A percentile compares a stretch with the other conserved stretches of the same genome.
Conservation (phyloP, 179 eudicot species). For the Sideroxylon spinosum region DNA sequence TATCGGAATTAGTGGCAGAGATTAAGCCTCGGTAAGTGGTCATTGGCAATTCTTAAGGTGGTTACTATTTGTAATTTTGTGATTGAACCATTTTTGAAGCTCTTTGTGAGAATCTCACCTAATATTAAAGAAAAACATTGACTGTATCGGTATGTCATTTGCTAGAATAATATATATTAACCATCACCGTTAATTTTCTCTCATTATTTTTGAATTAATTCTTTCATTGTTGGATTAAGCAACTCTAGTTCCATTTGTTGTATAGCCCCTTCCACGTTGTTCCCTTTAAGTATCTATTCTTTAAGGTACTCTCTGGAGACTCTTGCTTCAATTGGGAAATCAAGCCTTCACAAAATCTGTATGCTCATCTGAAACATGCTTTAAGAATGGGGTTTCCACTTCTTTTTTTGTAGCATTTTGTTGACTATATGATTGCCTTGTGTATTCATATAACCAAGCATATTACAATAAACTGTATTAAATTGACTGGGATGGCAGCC, state of each 20-base stretch:
- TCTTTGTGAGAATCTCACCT: background rate
- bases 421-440: background rate
- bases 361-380: background rate
- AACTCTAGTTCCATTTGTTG: background rate
- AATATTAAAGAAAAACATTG: no score
- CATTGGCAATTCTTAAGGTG: background rate
- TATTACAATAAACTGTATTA: background rate
- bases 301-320: background rate
- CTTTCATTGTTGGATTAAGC: background rate
- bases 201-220: background rate
- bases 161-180: background rate
- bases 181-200: background rate
- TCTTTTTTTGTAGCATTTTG: background rate
- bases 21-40: conserved; percentile 86
- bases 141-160: background rate
- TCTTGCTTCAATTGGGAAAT: conserved; percentile 6
- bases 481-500: conserved; percentile 1
- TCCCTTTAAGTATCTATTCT: background rate
- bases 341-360: background rate
- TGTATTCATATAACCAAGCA: background rate
- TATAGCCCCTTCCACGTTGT: background rate
- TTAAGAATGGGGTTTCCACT: background rate
- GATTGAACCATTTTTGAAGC: conserved; percentile 6
- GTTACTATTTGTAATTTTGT: background rate
- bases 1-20: conserved; percentile 80